These are phyloP conservation scores for Trichoderma sp. DNA, from an alignment of 2,329 filamentous ascomycete genomes.

Conservation along the genomic window DNA sequence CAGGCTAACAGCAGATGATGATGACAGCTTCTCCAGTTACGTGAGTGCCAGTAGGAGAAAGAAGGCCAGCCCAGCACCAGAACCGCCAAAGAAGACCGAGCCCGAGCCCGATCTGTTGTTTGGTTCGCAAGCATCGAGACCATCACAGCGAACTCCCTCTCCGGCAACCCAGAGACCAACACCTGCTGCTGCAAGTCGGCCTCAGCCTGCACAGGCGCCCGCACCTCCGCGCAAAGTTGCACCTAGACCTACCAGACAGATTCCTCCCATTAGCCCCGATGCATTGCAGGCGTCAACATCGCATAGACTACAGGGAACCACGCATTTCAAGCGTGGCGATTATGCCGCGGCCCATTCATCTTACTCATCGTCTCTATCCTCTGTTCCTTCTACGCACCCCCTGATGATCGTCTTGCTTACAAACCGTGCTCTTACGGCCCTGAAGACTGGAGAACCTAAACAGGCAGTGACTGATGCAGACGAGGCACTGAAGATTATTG, in stretches of 20 bases:
- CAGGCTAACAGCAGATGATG: conserved; percentile 74
- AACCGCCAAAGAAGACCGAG: conserved; percentile 41
- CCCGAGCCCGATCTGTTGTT: conserved; percentile 68
- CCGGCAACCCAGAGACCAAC: conserved; percentile 38
- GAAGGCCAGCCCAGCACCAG: conserved; percentile 58
- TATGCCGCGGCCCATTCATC: conserved; percentile 82
- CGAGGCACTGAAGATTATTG: conserved; percentile 76
- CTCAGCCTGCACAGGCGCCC: conserved; percentile 30
- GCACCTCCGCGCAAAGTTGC: conserved; percentile 42
- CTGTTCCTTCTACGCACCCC: conserved; percentile 77
- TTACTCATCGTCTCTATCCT: conserved; percentile 75
- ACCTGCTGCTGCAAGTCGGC: conserved; percentile 40
- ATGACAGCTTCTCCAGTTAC: conserved; percentile 74
- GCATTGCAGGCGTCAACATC: conserved; percentile 75
- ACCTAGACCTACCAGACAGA: conserved; percentile 54
- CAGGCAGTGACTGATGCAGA: conserved; percentile 84
- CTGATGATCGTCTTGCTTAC: conserved; percentile 85
- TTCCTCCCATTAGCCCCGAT: conserved; percentile 68
- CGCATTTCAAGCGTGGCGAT: conserved; percentile 92
- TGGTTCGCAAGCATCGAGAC: conserved; percentile 39
- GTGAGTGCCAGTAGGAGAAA: conserved; percentile 83
- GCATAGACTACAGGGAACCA: conserved; percentile 77
- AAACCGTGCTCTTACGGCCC: conserved; percentile 84
- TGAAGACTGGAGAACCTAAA: conserved; percentile 92
- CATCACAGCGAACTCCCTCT: conserved; percentile 39